Base-by-base conservation (phyloP, 805 yeast species). In the Ogataea naganishii region DNA sequence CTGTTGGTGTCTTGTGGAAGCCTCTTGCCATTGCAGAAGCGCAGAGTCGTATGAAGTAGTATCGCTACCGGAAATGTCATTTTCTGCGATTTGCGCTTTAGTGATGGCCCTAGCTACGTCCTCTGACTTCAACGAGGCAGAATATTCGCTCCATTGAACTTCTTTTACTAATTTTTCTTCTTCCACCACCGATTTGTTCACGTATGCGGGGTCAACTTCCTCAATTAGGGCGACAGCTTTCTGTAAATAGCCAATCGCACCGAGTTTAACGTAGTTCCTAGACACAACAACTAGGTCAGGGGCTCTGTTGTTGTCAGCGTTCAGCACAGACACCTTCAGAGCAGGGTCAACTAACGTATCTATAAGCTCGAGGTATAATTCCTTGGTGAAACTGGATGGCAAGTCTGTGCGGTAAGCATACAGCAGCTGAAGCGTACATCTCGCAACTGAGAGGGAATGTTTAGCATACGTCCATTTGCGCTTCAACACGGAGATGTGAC, bases 21-120 rank as follows among this genome's bases (percentile, higher is more conserved):
- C 72, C 28, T 77, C 80, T 31, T 75, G 75, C 88, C 94, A 84
- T 20, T 69, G 71, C 7, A 67, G 49, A 14, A 80, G 60, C 20
- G 74, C 64, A 0, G 44, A 41, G 44, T 83, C 92, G 47, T 65
- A 82, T 10, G 68, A 60, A 14, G 64, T 43, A 8, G 72, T 53
- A 25, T 64, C 64, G 3, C 43, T 40, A 12, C 50, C 60, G 9
- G 55, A 46, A 29, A 58, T 40, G 2, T 34, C 31, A 11, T 59
- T 43, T 10, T 53, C 51, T 14, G 60, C 51, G 6, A 35, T 38
- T 5, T 47, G 44, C 5, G 64, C 64, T 27, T 60, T 56, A 55
- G 66, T 61, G 24, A 81, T 59, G 24, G 66, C 58, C 46, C 67
- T 69, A 0, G 94, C 82, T 26, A 85, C 63, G 36, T 83, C 85